Percentiles rank a stretch among this genome's conserved stretches.
Evolutionary conservation across 2,329 filamentous ascomycete genomes (phyloP).

Genomic region (Teratosphaeriaceae sp.): DNA sequence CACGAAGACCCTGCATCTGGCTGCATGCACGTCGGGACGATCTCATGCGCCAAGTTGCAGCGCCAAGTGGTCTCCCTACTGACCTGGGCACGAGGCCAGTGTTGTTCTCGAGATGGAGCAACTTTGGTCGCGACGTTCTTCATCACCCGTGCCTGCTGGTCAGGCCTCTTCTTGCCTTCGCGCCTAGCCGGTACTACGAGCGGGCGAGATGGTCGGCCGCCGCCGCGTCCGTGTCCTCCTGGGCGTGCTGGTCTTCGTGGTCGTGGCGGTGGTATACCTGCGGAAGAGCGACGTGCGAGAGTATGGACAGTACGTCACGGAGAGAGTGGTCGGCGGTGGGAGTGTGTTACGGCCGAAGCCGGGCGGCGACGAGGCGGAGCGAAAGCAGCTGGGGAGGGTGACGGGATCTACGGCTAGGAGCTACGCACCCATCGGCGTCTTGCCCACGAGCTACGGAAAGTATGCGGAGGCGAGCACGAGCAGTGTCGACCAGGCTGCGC

Average conservation of each 20-base stretch:
- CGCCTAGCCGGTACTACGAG: background rate
- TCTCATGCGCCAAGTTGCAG: too few species aligned
- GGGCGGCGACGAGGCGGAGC: constrained; percentile 1
- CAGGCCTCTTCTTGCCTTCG: background rate
- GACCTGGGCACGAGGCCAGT: too few species aligned
- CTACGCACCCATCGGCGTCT: too few species aligned
- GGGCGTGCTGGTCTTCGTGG: constrained; percentile 7
- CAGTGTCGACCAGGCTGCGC: too few species aligned
- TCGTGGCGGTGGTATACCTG: constrained; percentile 9
- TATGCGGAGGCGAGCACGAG: too few species aligned
- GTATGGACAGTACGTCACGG: constrained; percentile 5
- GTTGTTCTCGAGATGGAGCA: too few species aligned
- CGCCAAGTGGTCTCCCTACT: too few species aligned
- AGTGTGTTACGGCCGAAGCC: constrained; percentile 5
- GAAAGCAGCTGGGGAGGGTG: too few species aligned
- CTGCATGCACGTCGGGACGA: too few species aligned
- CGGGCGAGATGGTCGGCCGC: background rate
- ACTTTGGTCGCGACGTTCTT: too few species aligned
- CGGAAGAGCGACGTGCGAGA: constrained; percentile 4
- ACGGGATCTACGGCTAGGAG: too few species aligned
- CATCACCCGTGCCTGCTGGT: background rate
- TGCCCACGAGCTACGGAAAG: too few species aligned
- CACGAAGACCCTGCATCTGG: background rate
- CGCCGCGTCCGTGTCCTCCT: constrained; percentile 2
- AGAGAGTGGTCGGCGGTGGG: constrained; percentile 10